A percentile compares a stretch with the other conserved stretches of the same genome.
Conservation (phyloP, 495 filamentous ascomycete species). For the Letharia lupina region DNA sequence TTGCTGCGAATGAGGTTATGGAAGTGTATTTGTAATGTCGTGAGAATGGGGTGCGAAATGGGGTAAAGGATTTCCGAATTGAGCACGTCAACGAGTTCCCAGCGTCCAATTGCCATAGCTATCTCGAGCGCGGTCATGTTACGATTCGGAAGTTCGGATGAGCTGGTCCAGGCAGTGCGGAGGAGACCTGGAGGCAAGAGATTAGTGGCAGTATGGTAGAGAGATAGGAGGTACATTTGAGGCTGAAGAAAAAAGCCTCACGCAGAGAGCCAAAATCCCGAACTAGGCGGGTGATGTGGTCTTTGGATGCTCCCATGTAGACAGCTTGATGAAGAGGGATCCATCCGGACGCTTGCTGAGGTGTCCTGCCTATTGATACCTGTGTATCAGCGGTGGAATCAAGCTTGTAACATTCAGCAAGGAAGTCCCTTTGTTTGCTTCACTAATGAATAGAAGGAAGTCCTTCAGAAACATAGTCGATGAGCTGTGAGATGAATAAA, state of each 20-base stretch:
- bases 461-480: too few relatives aligned
- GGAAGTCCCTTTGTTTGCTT: not conserved
- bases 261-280: slow-evolving; percentile 4
- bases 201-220: slow-evolving; percentile 1
- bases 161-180: not conserved
- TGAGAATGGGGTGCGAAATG: slow-evolving; percentile 1
- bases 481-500: too few relatives aligned
- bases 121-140: slow-evolving; percentile 7
- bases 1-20: slow-evolving; percentile 2
- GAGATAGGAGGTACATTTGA: not conserved
- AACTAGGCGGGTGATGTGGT: slow-evolving; percentile 4
- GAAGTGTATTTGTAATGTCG: not conserved
- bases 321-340: slow-evolving; percentile 5
- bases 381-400: slow-evolving; percentile 4
- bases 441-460: too few relatives aligned
- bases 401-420: slow-evolving; percentile 4
- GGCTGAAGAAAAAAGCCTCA: slow-evolving; percentile 1
- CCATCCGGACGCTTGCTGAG: slow-evolving; percentile 7
- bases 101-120: slow-evolving; percentile 4
- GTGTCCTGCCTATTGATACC: slow-evolving; percentile 5
- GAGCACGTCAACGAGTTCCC: slow-evolving; percentile 5
- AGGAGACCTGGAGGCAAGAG: slow-evolving; percentile 4
- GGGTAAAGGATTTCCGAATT: slow-evolving; percentile 3
- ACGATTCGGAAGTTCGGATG: slow-evolving; percentile 6
- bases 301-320: slow-evolving; percentile 4